Conservation (phyloP, 306 rosid species). For the Oxytropis ochrocephala region DNA sequence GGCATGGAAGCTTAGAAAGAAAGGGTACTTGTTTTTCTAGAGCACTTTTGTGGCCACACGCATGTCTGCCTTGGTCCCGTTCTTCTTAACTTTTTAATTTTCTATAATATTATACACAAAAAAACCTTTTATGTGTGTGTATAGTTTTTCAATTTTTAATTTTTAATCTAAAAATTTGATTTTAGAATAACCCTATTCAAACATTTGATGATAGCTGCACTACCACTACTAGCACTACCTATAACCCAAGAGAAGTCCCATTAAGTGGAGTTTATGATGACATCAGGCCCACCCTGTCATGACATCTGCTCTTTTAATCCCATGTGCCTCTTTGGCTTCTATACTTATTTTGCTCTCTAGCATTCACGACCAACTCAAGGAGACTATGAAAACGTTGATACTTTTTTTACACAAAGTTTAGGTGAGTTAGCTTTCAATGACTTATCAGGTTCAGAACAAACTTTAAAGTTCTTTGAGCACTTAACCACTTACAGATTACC, state of each 20-base stretch:
- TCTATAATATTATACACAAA: constrained; percentile 3
- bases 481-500: too few relatives aligned
- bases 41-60: constrained; percentile 71
- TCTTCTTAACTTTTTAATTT: constrained; percentile 26
- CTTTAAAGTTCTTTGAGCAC: too few relatives aligned
- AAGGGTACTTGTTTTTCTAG: constrained; percentile 37
- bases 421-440: too few relatives aligned
- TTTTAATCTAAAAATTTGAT: background rate
- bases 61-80: constrained; percentile 80
- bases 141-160: background rate
- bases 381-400: too few relatives aligned
- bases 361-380: constrained; percentile 24
- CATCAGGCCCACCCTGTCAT: constrained; percentile 92
- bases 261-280: constrained; percentile 64
- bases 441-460: too few relatives aligned
- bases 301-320: constrained; percentile 50
- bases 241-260: constrained; percentile 33
- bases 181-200: constrained; percentile 49
- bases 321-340: constrained; percentile 17
- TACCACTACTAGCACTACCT: constrained; percentile 38
- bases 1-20: constrained; percentile 33
- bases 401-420: too few relatives aligned
- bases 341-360: constrained; percentile 26
- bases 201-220: constrained; percentile 80
- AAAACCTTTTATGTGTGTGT: background rate